Evolutionary conservation across 208 protist genomes (phyloP), one percentile per base, ranked within the genome.

Genomic region (Zelonia costaricensis): DNA sequence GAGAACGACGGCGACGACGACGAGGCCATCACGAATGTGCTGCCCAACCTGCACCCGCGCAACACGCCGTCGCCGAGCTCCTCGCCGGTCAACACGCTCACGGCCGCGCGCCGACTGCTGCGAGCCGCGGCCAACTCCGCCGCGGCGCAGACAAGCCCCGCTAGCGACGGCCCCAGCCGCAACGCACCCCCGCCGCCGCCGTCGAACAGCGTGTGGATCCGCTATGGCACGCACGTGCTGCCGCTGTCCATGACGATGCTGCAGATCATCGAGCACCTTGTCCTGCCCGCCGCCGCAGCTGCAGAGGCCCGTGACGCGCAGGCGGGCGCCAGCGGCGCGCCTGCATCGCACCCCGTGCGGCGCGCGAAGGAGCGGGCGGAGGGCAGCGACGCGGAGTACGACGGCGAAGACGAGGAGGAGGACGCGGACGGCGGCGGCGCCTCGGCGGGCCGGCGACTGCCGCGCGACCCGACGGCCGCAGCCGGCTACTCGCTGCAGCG

Each of bases 191-290:
- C 30, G 25, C 5, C 64, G 13, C 22, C 9, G 28, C 44, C 22
- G 47, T 51, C 57, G 61, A 70, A 48, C 64, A 77, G 28, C 33
- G 73, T 91, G 36, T 92, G 80, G 67, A 30, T 95, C 7, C 89
- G 89, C 33, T 85, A 75, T 49, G 82, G 69, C 9, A 54, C 62
- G 1, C 66, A 93, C 57, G 75, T 92, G 18, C 74, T 95, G 43
- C 89, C 85, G 39, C 79, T 76, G 10, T 88, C 83, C 23, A 88
- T 92, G 77, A 91, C 86, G 16, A 79, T 90, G 45, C 46, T 92
- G 36, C 84, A 95, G 30, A 63, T 95, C 18, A 42, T 90, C 48
- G 76, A 93, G 69, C 62, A 62, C 20, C 56, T 76, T 28, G 48
- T 74, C 16, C 36, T 68, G 35, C 51, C 53, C 6, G 73, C 59